Evolutionary conservation across 345 rosid genomes (phyloP).

Genomic region (Populus deltoides): DNA sequence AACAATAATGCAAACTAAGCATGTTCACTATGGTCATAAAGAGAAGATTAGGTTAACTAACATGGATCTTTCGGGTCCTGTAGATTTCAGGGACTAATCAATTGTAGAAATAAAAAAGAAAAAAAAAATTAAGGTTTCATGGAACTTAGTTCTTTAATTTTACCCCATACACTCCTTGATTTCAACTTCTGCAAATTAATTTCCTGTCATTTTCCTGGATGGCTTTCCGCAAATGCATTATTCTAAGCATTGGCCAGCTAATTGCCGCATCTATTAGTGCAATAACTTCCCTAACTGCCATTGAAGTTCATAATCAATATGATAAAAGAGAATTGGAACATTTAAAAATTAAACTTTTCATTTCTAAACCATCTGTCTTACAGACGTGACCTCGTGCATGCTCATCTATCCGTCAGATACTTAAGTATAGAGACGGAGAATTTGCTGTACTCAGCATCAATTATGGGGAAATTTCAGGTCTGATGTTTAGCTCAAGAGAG

Average conservation of each 20-base stretch:
- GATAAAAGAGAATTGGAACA: not conserved
- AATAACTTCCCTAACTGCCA: not conserved
- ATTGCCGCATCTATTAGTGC: not conserved
- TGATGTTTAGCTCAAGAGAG: not conserved
- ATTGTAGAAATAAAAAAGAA: too few species aligned
- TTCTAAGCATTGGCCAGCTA: not conserved
- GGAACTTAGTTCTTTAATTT: not conserved
- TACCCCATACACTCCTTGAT: not conserved
- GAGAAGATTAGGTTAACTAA: not conserved
- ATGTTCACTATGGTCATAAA: not conserved
- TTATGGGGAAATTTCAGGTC: not conserved
- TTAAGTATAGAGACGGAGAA: not conserved
- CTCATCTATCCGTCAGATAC: not conserved
- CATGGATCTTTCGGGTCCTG: not conserved
- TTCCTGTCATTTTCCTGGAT: not conserved
- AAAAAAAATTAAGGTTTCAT: too few species aligned
- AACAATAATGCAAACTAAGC: not conserved
- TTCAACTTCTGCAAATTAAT: not conserved
- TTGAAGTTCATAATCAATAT: not conserved
- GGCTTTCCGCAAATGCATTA: not conserved
- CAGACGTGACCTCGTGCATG: not conserved
- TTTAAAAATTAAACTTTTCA: not conserved
- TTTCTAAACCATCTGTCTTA: not conserved
- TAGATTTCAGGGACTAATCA: too few species aligned
- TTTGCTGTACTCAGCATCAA: not conserved